Evolutionary conservation across 1,139 yeast genomes (phyloP).

Genomic region (Suhomyces kunorum): DNA sequence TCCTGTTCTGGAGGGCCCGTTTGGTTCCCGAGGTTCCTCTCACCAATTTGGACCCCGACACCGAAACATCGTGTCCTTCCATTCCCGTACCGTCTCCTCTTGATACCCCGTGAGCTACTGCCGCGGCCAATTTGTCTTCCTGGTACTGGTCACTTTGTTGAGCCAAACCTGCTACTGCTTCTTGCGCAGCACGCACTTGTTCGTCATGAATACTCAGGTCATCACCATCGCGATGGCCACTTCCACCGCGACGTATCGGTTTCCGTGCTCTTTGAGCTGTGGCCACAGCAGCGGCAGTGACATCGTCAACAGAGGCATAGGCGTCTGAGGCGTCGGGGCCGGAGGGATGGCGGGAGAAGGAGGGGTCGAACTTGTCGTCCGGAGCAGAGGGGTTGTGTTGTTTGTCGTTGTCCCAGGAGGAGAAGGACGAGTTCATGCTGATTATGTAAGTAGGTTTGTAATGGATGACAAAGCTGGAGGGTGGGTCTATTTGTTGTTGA

Average conservation of each 20-base stretch:
- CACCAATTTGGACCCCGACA: slow-evolving; percentile 11
- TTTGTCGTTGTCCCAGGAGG: slow-evolving; percentile 28
- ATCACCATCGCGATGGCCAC: slow-evolving; percentile 12
- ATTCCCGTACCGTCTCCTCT: background rate
- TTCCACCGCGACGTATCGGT: slow-evolving; percentile 11
- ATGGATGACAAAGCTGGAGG: slow-evolving; percentile 14
- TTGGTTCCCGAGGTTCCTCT: slow-evolving; percentile 43
- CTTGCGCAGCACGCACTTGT: slow-evolving; percentile 16
- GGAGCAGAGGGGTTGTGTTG: slow-evolving; percentile 14
- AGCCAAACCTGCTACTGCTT: slow-evolving; percentile 15
- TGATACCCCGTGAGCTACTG: slow-evolving; percentile 8
- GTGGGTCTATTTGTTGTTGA: slow-evolving; percentile 1
- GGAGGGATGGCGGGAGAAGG: slow-evolving; percentile 31
- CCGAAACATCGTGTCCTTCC: slow-evolving; percentile 8
- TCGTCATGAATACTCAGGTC: slow-evolving; percentile 11
- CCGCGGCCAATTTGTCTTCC: slow-evolving; percentile 13
- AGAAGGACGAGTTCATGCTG: slow-evolving; percentile 28
- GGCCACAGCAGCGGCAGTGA: slow-evolving; percentile 35
- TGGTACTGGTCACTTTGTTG: slow-evolving; percentile 12
- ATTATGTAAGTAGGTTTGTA: slow-evolving; percentile 17
- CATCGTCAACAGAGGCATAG: slow-evolving; percentile 32
- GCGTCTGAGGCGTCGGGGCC: slow-evolving; percentile 19
- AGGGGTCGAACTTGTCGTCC: slow-evolving; percentile 32
- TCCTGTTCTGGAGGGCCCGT: slow-evolving; percentile 86
- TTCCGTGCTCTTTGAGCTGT: slow-evolving; percentile 22